Base-by-base conservation (phyloP, 2,329 filamentous ascomycete species). In the Botrytis paeoniae region DNA sequence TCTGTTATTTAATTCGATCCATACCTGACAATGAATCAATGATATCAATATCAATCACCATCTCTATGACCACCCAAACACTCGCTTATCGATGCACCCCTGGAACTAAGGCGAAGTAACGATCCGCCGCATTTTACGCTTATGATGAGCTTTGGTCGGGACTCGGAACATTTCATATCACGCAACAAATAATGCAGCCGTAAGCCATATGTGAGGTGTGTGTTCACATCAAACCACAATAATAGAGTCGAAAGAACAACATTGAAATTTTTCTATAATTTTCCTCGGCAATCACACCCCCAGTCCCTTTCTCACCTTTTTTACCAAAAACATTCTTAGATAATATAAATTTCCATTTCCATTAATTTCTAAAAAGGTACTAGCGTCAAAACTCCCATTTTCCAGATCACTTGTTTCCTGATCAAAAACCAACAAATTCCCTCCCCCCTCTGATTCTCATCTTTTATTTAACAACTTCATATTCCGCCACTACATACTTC, bases 341-440 rank as follows among this genome's bases (percentile, higher is more conserved):
- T 51, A 25, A 51, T 51, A 14, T 29, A 10, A 22, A 51, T 51
- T 51, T 8, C 51, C 59, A 39, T 57, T 57, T 65, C 60, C 41
- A 64, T 65, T 57, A 18, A 64, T 51, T 71, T 71, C 69, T 65
- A 5, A 65, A 54, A 51, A 25, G 22, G 69, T 43, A 71, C 59
- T 71, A 71, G 69, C 69, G 69, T 71, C 9, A 43, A 57, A 54
- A n/a, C 3, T n/a, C 22, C 25, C 45, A 37, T 65, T 71, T 64
- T 71, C 37, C 41, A 63, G 61, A 71, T 41, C 69, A 54, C 59
- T 51, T 25, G 32, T 32, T 39, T 54, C 35, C 37, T 14, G 32
- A 71, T 64, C 57, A 71, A 57, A 71, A 71, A 51, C 35, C 29
- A 64, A 35, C 29, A 64, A 69, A 69, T 70, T 62, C 62, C 63